Percentiles rank a stretch among this genome's conserved stretches.
Evolutionary conservation across 2,329 filamentous ascomycete genomes (phyloP).

Genomic region (Trichoderma sp.): DNA sequence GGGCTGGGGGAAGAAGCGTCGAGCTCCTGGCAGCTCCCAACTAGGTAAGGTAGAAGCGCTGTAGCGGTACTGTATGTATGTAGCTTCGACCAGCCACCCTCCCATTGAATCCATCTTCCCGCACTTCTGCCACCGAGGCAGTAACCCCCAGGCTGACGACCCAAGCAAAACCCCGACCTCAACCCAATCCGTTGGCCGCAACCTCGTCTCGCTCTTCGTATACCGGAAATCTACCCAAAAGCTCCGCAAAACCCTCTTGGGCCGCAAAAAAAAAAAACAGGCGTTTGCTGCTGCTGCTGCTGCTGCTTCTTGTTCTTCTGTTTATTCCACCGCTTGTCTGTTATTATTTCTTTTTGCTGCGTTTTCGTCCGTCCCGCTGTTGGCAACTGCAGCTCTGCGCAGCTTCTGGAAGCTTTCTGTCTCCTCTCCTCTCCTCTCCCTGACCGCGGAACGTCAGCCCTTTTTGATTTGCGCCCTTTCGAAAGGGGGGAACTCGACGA

Average conservation of each 20-base stretch:
- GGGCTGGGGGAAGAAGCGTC: too few species aligned
- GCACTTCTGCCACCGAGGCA: neutral
- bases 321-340: neutral
- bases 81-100: slow-evolving; percentile 23
- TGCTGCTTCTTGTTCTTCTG: neutral
- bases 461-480: slow-evolving; percentile 9
- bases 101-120: neutral
- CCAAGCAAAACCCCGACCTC: slow-evolving; percentile 23
- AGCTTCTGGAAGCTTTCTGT: neutral
- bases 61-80: neutral
- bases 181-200: slow-evolving; percentile 15
- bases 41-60: neutral
- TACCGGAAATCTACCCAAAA: neutral
- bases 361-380: neutral
- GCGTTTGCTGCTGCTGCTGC: neutral
- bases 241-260: slow-evolving; percentile 21
- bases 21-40: slow-evolving; percentile 25
- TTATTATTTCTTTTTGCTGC: neutral
- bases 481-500: slow-evolving; percentile 1
- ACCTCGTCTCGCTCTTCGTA: neutral
- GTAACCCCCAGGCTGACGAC: slow-evolving; percentile 26
- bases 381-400: slow-evolving; percentile 8
- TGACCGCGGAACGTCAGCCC: neutral
- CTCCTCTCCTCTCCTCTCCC: neutral
- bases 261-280: slow-evolving; percentile 5